Evolutionary conservation across 116 monocot genomes (phyloP), one percentile per base, ranked within the genome.

Genomic region (Posidonia oceanica): DNA sequence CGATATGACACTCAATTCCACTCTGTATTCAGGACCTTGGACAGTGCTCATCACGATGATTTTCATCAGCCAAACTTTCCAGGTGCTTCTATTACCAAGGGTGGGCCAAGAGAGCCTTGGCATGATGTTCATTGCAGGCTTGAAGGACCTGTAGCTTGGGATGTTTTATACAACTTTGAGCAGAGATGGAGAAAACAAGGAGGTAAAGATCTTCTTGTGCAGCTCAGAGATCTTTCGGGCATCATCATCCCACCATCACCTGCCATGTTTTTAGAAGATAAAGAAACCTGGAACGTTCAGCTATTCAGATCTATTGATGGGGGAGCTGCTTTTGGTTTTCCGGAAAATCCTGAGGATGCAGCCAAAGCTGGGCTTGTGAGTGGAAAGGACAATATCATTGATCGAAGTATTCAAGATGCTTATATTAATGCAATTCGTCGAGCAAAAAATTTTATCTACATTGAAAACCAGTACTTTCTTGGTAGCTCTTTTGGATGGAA

Each of bases 381-480:
- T 37, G 89, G 89, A 0, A 89, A 89, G 75, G 81, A 89, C 60
- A 83, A 85, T 57, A 76, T 85, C 54, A 81, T 89, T 51, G 89
- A 89, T 54, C 74, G 86, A 29, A 89, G 89, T 76, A 85, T 89
- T 42, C 86, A 89, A 67, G 83, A 85, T 67, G 85, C 79, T 37
- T 89, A 89, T 61, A 85, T 89, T 11, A 83, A 85, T 53, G 85
- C 83, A 20, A 89, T 89, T 44, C 78, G 85, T 7, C 60, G 83
- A 40, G 85, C 89, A 3, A 81, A 77, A 62, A 71, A 83, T 51
- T 89, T 89, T 69, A 85, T 89, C 56, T 89, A 89, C 63, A 85
- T 89, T 65, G 89, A 89, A 75, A 89, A 89, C 70, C 89, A 89
- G 72, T 89, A 89, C 76, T 89, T 89, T 75, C 83, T 89, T 20